A percentile compares a stretch with the other conserved stretches of the same genome.
These are phyloP conservation scores for Pichia sp. DNA, from an alignment of 1,139 yeast genomes.

Conservation along the genomic window DNA sequence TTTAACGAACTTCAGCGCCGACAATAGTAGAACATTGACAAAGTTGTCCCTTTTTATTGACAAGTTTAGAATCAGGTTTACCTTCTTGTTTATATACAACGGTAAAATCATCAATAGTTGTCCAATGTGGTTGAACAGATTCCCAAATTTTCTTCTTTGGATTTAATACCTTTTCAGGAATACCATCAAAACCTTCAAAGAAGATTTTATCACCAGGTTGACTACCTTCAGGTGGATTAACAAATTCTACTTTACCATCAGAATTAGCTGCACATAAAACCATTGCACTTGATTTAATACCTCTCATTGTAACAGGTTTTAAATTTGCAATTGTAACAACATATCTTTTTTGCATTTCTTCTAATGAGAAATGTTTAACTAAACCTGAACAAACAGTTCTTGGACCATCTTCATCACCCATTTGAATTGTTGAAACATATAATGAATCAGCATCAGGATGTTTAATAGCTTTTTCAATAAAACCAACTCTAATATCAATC, in stretches of 20 bases:
- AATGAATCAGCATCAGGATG: slow-evolving; percentile 98
- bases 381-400: slow-evolving; percentile 97
- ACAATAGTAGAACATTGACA: slow-evolving; percentile 65
- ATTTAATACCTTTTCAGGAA: slow-evolving; percentile 88
- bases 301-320: slow-evolving; percentile 91
- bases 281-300: slow-evolving; percentile 93
- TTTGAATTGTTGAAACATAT: slow-evolving; percentile 92
- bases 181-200: slow-evolving; percentile 84
- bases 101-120: slow-evolving; percentile 69
- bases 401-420: slow-evolving; percentile 96
- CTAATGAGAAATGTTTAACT: slow-evolving; percentile 70
- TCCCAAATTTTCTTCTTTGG: slow-evolving; percentile 99
- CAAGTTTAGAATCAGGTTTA: slow-evolving; percentile 68
- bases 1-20: slow-evolving; percentile 67
- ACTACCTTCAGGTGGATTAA: slow-evolving; percentile 91
- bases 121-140: slow-evolving; percentile 82
- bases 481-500: slow-evolving; percentile 93
- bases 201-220: slow-evolving; percentile 94
- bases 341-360: slow-evolving; percentile 74
- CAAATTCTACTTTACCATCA: slow-evolving; percentile 68
- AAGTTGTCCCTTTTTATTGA: slow-evolving; percentile 65
- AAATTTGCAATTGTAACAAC: slow-evolving; percentile 84
- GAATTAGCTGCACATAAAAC: slow-evolving; percentile 85
- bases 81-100: slow-evolving; percentile 79
- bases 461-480: slow-evolving; percentile 90